Evolutionary conservation across 495 filamentous ascomycete species (phyloP), one percentile per base, ranked within the genome.

Genomic region (Daldinia childiae): DNA sequence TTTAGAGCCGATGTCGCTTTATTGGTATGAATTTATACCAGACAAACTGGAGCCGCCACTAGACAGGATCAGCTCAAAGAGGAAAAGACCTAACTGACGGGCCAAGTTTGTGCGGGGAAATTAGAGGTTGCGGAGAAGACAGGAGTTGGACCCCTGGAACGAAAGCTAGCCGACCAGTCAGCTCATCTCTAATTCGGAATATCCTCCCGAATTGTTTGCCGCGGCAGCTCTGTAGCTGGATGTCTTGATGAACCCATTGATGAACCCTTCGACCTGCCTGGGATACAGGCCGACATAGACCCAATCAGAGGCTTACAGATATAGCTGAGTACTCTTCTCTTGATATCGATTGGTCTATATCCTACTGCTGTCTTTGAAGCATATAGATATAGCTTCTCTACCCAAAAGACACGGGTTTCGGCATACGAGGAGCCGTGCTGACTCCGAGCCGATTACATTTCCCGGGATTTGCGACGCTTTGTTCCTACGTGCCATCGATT

Each of bases 1-100:
- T 29, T 36, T 19, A 24, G 45, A 67, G 64, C 64, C 62, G 69
- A 72, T 67, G 55, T 68, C 69, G 69, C 41, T 72, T 63, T 39
- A 24, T 26, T 58, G 7, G 45, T 3, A 43, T 52, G 39, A 66
- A n/a, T 21, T 30, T 27, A 29, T 43, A 43, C 24, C 2, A n/a
- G n/a, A 34, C 36, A 24, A 60, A 39, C 30, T 36, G 56, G 34
- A 45, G 64, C 55, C 15, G 64, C 55, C 15, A 45, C 41, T 57
- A 50, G 30, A 52, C n/a, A 17, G 34, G 21, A 30, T 38, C 52
- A 65, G 6, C 51, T 64, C 36, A 38, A 56, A 52, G 9, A 29
- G 62, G 48, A 39, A 41, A 43, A 43, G 51, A 21, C 27, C 24
- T 26, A 43, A 41, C 1, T 7, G 21, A 7, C 24, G 1, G 26